These are phyloP conservation scores for Aspergillus sp. DNA, from an alignment of 2,329 filamentous ascomycete species.

Conservation along the genomic window DNA sequence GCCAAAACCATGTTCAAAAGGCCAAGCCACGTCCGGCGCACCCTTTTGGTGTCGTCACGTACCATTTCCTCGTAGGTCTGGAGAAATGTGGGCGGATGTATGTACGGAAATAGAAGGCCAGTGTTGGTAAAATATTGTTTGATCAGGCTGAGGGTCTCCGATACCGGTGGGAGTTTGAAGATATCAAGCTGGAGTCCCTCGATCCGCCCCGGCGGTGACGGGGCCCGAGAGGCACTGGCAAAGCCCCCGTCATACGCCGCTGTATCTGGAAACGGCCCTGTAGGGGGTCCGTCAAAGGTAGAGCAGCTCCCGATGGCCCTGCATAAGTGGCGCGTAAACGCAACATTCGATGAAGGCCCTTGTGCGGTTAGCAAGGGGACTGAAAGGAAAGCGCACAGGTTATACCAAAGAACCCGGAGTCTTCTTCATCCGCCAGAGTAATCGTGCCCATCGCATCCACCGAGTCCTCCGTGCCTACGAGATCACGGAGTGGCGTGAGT, in stretches of 20 bases:
- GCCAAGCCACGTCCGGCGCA: constrained; percentile 32
- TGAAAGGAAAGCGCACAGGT: not conserved
- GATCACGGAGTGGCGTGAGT: constrained; percentile 8
- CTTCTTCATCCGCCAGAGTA: constrained; percentile 38
- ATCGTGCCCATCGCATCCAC: constrained; percentile 39
- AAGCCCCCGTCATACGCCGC: constrained; percentile 16
- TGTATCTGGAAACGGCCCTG: not conserved
- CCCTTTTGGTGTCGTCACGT: constrained; percentile 16
- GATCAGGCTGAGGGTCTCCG: constrained; percentile 19
- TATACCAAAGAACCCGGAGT: constrained; percentile 38
- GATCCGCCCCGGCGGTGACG: not conserved
- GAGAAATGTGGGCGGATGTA: constrained; percentile 18
- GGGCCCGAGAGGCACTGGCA: constrained; percentile 19
- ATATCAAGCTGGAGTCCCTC: not conserved
- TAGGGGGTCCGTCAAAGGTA: no score
- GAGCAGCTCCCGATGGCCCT: constrained; percentile 15
- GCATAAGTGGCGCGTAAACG: constrained; percentile 24
- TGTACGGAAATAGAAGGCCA: constrained; percentile 27
- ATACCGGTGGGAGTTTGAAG: constrained; percentile 15
- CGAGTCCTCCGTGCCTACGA: constrained; percentile 23
- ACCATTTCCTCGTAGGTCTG: constrained; percentile 23
- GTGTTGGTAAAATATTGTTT: constrained; percentile 25
- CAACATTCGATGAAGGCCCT: constrained; percentile 27
- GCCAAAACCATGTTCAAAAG: constrained; percentile 32
- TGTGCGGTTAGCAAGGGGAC: not conserved